A percentile compares a stretch with the other conserved stretches of the same genome.
phyloP scores from a whole-genome alignment of 106 monocot species.

The Chionographis japonica region DNA sequence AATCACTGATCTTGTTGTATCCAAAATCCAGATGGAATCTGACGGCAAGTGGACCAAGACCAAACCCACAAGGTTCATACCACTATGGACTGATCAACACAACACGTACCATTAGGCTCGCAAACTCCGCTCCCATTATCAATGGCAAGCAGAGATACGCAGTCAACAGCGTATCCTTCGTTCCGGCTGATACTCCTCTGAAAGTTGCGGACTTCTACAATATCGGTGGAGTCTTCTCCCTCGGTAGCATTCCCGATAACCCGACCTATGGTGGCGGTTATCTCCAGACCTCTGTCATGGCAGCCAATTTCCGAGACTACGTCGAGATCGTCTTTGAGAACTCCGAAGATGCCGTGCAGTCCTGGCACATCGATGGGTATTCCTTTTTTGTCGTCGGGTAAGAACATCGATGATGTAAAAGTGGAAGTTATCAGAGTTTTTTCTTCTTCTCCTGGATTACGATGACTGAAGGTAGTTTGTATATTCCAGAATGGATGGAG shows the following conservation, averaged over 20 bases:
- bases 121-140: constrained; percentile 23
- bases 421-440: too few relatives aligned
- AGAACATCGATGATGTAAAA: not conserved
- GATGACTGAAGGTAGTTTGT: not conserved
- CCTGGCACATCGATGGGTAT: constrained; percentile 35
- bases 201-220: constrained; percentile 32
- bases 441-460: too few relatives aligned
- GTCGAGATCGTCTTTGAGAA: constrained; percentile 32
- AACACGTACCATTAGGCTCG: constrained; percentile 29
- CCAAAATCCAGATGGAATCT: constrained; percentile 21
- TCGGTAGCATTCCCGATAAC: constrained; percentile 29
- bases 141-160: constrained; percentile 31
- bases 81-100: constrained; percentile 33
- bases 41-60: constrained; percentile 35
- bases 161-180: constrained; percentile 27
- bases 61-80: constrained; percentile 35
- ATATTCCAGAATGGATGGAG: constrained; percentile 53
- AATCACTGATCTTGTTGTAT: not conserved
- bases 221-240: constrained; percentile 26
- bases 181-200: constrained; percentile 30
- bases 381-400: constrained; percentile 37
- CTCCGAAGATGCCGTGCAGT: constrained; percentile 21
- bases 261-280: constrained; percentile 21
- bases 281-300: constrained; percentile 32
- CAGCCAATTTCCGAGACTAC: constrained; percentile 29